Base-by-base conservation (phyloP, 1,139 yeast species). In the Yarrowia galli region DNA sequence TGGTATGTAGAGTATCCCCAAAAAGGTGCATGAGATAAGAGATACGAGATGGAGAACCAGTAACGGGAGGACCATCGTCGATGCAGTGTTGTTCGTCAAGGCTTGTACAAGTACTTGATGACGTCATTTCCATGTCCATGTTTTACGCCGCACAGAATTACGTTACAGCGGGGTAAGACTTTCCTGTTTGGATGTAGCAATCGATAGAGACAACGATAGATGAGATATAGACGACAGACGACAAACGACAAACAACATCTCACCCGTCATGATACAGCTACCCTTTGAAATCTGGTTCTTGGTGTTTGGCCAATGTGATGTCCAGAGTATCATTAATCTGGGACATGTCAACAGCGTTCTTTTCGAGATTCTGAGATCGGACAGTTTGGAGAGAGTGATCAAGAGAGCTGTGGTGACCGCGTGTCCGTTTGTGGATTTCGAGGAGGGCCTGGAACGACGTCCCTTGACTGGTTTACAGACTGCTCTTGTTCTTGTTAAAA, bases 91-190 rank as follows among this genome's bases (percentile, higher is more conserved):
- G n/a, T n/a, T n/a, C n/a, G n/a, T n/a, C n/a, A n/a, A n/a, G n/a
- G n/a, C n/a, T n/a, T n/a, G n/a, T n/a, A n/a, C n/a, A n/a, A n/a
- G n/a, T n/a, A n/a, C n/a, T n/a, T n/a, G n/a, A n/a, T n/a, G n/a
- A n/a, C n/a, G n/a, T n/a, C n/a, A n/a, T n/a, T n/a, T n/a, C n/a
- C n/a, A n/a, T n/a, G n/a, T n/a, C n/a, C n/a, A n/a, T n/a, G n/a
- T n/a, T n/a, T n/a, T 28, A 28, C 32, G 32, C 32, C 32, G 32
- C 32, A 28, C 32, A 28, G 32, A 28, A 25, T 28, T n/a, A 48
- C 38, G 53, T 48, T 48, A 48, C 53, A 48, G 53, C 53, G 53
- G 53, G 53, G 53, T 46, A 46, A 28, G 16, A 28, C 53, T 10
- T 48, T n/a, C 22, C 38, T 18, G 18, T 9, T 25, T 16, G 53